Conservation (phyloP, 768 basidiomycete species). For the Suillus fuscotomentosus region DNA sequence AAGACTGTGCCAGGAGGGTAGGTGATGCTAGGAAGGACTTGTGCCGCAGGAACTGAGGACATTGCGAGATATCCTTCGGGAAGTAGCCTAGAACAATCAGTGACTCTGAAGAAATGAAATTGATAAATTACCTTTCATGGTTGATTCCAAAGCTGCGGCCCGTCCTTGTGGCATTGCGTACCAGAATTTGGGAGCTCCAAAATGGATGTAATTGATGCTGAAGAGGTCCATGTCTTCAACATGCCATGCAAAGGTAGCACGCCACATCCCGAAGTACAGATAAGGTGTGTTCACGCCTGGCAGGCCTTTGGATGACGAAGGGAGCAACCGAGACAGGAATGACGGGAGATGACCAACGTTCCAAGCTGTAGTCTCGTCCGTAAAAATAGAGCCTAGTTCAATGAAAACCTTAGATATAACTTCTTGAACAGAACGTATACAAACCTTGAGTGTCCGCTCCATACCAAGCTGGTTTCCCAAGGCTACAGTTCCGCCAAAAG, state of each 20-base stretch:
- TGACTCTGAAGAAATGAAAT: slow-evolving; percentile 3
- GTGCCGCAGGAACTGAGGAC: slow-evolving; percentile 93
- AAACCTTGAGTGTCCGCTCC: slow-evolving; percentile 92
- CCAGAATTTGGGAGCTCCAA: slow-evolving; percentile 97
- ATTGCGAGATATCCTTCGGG: slow-evolving; percentile 79
- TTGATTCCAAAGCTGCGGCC: slow-evolving; percentile 78
- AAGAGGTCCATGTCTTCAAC: slow-evolving; percentile 99
- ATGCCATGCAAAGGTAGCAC: slow-evolving; percentile 98
- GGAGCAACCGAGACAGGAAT: slow-evolving; percentile 76
- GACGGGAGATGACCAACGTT: slow-evolving; percentile 94
- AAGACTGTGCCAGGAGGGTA: slow-evolving; percentile 70
- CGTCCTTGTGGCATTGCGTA: slow-evolving; percentile 92
- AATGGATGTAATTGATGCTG: slow-evolving; percentile 98
- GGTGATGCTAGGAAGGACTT: slow-evolving; percentile 96
- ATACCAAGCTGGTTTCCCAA: slow-evolving; percentile 94
- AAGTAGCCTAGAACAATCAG: slow-evolving; percentile 65
- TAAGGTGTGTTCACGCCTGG: slow-evolving; percentile 98
- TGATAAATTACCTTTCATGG: slow-evolving; percentile 70
- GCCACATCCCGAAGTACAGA: slow-evolving; percentile 99
- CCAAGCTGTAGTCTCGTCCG: slow-evolving; percentile 79
- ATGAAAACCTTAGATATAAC: slow-evolving; percentile 1
- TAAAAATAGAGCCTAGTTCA: slow-evolving; percentile 60
- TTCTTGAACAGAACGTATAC: slow-evolving; percentile 20
- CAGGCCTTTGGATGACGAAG: slow-evolving; percentile 62
- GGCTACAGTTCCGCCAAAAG: slow-evolving; percentile 89